Percentiles rank a stretch among this genome's conserved stretches.
These are phyloP conservation scores for Arthrobotrys pseudoclavata DNA, from an alignment of 2,329 filamentous ascomycete species.

Conservation along the genomic window DNA sequence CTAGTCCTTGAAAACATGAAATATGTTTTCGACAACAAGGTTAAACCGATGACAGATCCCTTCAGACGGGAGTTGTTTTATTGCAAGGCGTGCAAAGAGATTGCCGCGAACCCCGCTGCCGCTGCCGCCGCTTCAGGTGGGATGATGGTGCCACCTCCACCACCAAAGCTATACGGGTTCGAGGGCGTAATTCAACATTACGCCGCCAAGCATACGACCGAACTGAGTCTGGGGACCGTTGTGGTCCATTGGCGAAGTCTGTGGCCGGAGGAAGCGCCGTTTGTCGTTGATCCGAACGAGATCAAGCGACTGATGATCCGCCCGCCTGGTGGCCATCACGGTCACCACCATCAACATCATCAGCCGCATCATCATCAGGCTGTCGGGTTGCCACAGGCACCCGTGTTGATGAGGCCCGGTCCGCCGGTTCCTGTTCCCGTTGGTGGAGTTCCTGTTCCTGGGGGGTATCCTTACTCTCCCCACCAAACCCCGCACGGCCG, in stretches of 20 bases:
- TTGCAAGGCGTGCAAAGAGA: constrained; percentile 74
- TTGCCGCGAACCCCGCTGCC: constrained; percentile 43
- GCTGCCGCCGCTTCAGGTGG: constrained; percentile 25
- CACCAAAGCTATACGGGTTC: constrained; percentile 78
- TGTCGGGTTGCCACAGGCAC: constrained; percentile 64
- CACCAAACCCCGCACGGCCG: constrained; percentile 63
- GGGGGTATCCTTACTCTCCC: constrained; percentile 71
- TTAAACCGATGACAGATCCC: constrained; percentile 77
- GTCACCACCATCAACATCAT: constrained; percentile 58
- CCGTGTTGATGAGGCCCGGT: constrained; percentile 71
- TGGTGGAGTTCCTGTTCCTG: constrained; percentile 68
- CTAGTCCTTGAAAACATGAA: constrained; percentile 87
- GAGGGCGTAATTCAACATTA: constrained; percentile 86
- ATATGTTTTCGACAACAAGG: constrained; percentile 83
- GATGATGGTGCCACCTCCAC: constrained; percentile 67
- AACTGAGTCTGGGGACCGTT: constrained; percentile 78
- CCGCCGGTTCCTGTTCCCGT: constrained; percentile 70
- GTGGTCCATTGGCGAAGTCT: constrained; percentile 84
- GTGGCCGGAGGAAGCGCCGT: constrained; percentile 82
- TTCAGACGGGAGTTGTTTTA: constrained; percentile 80
- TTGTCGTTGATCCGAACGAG: constrained; percentile 66
- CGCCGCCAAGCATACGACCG: constrained; percentile 81
- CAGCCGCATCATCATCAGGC: constrained; percentile 36
- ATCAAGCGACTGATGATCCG: constrained; percentile 71
- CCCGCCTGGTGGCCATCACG: constrained; percentile 28